These are phyloP conservation scores for Ophiostoma sp. DNA, from an alignment of 2,329 filamentous ascomycete genomes.

Conservation along the genomic window DNA sequence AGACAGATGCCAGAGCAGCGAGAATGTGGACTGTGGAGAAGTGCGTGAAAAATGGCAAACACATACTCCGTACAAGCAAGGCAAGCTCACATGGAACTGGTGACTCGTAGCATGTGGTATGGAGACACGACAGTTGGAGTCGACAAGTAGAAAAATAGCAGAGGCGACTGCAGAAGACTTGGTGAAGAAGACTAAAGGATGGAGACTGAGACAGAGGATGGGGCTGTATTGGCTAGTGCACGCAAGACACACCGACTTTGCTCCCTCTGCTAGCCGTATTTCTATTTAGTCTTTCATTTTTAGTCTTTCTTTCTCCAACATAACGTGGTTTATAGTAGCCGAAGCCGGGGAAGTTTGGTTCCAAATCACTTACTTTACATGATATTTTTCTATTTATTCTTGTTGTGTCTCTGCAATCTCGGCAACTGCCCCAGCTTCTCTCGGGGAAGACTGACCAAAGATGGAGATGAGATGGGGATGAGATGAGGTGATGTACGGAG, in stretches of 20 bases:
- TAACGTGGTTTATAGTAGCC: not conserved
- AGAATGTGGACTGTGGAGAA: not conserved
- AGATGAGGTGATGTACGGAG: not conserved
- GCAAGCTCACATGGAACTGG: not conserved
- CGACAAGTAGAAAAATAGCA: conserved; percentile 8
- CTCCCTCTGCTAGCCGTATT: not conserved
- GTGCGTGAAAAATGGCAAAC: not conserved
- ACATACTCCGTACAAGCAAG: not conserved
- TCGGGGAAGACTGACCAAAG: not conserved
- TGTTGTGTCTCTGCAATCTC: not conserved
- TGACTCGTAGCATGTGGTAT: conserved; percentile 10
- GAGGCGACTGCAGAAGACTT: not conserved
- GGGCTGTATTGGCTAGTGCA: conserved; percentile 8
- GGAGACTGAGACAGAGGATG: not conserved
- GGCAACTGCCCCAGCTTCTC: conserved; percentile 4
- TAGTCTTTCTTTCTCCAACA: not conserved
- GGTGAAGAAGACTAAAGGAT: not conserved
- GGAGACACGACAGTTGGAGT: conserved; percentile 3
- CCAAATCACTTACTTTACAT: not conserved
- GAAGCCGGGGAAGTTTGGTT: conserved; percentile 8
- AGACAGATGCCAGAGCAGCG: not conserved
- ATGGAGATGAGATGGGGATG: not conserved
- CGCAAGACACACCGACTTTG: conserved; percentile 1
- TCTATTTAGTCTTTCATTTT: not conserved
- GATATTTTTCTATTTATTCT: not conserved